Evolutionary conservation across 768 basidiomycete genomes (phyloP).

Genomic region (Mycena alexandri): DNA sequence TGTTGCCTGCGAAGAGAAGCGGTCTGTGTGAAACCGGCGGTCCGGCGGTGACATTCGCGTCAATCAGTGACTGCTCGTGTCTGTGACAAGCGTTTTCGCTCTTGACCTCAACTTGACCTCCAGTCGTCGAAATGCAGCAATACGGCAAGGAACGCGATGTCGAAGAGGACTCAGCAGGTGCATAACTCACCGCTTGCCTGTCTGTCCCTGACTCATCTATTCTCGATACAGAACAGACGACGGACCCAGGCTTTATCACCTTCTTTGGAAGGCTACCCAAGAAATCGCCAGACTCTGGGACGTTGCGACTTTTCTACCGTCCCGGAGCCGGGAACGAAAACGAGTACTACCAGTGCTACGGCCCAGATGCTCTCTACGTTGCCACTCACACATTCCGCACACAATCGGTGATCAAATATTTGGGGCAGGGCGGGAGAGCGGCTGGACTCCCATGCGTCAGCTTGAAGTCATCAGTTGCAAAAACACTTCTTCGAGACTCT

Average conservation of each 20-base stretch:
- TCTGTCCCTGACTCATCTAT: background rate
- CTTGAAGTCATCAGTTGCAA: constrained; percentile 81
- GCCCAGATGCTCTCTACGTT: constrained; percentile 88
- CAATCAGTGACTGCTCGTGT: constrained; percentile 17
- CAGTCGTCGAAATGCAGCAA: no score
- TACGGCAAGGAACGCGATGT: constrained; percentile 67
- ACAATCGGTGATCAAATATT: constrained; percentile 92
- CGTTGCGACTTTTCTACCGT: constrained; percentile 89
- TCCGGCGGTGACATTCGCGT: no score
- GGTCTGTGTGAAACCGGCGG: no score
- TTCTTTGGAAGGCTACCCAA: constrained; percentile 73
- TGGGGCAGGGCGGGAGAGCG: constrained; percentile 73
- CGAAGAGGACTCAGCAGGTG: constrained; percentile 46
- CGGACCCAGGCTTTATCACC: constrained; percentile 84
- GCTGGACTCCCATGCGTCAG: constrained; percentile 82
- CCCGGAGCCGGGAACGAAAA: constrained; percentile 73
- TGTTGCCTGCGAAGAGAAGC: background rate
- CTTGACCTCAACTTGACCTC: no score
- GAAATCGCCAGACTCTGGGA: constrained; percentile 83
- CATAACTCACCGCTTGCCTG: no score
- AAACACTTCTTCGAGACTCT: constrained; percentile 87
- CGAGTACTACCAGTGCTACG: constrained; percentile 89
- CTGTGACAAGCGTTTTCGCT: constrained; percentile 9
- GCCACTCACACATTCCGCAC: constrained; percentile 89
- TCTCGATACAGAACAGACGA: constrained; percentile 62